Evolutionary conservation across 805 yeast species (phyloP), one percentile per base, ranked within the genome.

Genomic region (Starmera caribaea): DNA sequence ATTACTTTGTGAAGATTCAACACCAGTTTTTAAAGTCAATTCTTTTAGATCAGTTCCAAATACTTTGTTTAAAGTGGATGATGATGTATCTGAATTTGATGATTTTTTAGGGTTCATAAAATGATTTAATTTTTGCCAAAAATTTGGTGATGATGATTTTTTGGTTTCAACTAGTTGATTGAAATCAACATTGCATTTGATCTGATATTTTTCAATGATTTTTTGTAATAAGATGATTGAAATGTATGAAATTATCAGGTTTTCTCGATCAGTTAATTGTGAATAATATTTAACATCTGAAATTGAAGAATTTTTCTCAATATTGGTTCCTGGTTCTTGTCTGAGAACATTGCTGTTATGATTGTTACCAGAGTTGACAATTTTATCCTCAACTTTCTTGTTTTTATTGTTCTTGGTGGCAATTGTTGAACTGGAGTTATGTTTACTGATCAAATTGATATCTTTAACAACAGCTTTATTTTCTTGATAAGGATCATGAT

Each of bases 1-100:
- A 36, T 82, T 81, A 3, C 95, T 95, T 21, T 82, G 66, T 36
- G 82, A 85, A 2, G 95, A 80, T 35, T 87, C 95, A 16, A 81
- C 81, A 4, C 97, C 97, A 53, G 75, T 73, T 46, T 73, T 74
- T 4, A 65, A 68, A 2, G 87, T 78, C 31, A 92, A 66, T 3
- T 71, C 73, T 32, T 76, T 82, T 41, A 92, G 64, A 11, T 92
- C 79, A 7, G 77, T 70, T 1, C 95, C 96, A 63, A 90, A 90
- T 0, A 89, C 94, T 32, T 69, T 69, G 7, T 43, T 48, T 24
- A 47, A 29, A 3, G 43, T 29, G 21, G 31, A 8, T n/a, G 36
- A 38, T 32, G 44, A 46, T 36, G 49, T 49, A 13, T 48, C 62
- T 9, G 26, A 21, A 5, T 21, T 21, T 21, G 26, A 21, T 40